These are phyloP conservation scores for Huntiella omanensis DNA, from an alignment of 2,329 filamentous ascomycete genomes.

Conservation along the genomic window DNA sequence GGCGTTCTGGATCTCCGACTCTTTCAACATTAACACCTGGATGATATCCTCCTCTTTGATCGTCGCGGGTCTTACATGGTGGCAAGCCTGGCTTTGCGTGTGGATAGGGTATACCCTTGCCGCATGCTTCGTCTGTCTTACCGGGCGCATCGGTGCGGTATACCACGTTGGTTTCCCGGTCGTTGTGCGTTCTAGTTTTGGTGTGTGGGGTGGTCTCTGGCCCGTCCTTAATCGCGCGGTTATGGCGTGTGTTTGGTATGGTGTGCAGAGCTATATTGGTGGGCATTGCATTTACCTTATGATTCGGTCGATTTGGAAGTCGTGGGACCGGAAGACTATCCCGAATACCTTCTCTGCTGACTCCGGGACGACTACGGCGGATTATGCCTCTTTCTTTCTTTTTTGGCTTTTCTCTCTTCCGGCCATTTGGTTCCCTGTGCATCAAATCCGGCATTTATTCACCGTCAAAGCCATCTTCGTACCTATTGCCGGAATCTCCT, in stretches of 20 bases:
- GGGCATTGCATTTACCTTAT: slow-evolving; percentile 73
- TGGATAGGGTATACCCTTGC: slow-evolving; percentile 72
- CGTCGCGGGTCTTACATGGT: slow-evolving; percentile 62
- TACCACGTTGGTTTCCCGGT: slow-evolving; percentile 88
- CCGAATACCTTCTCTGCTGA: slow-evolving; percentile 45
- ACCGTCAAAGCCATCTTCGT: slow-evolving; percentile 78
- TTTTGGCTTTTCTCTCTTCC: slow-evolving; percentile 71
- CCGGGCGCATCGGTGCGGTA: slow-evolving; percentile 64
- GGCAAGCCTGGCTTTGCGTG: slow-evolving; percentile 79
- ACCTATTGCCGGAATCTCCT: slow-evolving; percentile 63
- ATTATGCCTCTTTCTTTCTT: slow-evolving; percentile 68
- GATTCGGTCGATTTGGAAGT: slow-evolving; percentile 69
- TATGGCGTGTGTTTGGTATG: slow-evolving; percentile 78
- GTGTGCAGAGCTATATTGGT: slow-evolving; percentile 71
- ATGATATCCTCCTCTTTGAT: slow-evolving; percentile 83
- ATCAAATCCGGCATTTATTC: slow-evolving; percentile 76
- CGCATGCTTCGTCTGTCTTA: slow-evolving; percentile 54
- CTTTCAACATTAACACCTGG: slow-evolving; percentile 83
- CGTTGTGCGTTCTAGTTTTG: slow-evolving; percentile 58
- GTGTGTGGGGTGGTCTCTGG: slow-evolving; percentile 79
- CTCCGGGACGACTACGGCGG: slow-evolving; percentile 54
- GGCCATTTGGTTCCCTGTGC: slow-evolving; percentile 76
- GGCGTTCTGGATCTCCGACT: slow-evolving; percentile 71
- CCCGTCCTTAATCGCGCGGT: slow-evolving; percentile 76
- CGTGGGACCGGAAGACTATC: slow-evolving; percentile 39